Percentiles rank a stretch among this genome's conserved stretches.
Conservation (phyloP, 2,329 filamentous ascomycete species). For the Diaporthe citri region DNA sequence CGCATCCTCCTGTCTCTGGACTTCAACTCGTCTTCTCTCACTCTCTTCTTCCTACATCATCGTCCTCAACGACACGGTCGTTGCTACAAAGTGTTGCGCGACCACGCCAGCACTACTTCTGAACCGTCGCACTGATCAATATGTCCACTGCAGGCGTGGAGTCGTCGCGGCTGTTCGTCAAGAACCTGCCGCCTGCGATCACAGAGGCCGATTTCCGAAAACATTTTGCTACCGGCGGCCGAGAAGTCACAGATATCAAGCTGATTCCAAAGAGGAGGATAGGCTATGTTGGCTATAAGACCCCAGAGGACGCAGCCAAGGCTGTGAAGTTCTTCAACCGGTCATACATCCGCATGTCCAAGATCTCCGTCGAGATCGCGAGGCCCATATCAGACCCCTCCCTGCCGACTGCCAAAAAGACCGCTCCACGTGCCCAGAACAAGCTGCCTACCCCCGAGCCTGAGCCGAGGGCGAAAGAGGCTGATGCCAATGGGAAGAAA, state of each 20-base stretch:
- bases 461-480: constrained; percentile 40
- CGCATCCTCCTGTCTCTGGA: neutral
- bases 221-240: constrained; percentile 83
- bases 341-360: constrained; percentile 95
- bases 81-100: constrained; percentile 17
- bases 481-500: constrained; percentile 68
- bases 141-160: constrained; percentile 51
- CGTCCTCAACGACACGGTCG: constrained; percentile 8
- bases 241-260: constrained; percentile 90
- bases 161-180: constrained; percentile 81
- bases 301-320: constrained; percentile 80
- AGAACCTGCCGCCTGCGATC: constrained; percentile 87
- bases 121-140: neutral
- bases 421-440: constrained; percentile 20
- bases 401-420: constrained; percentile 46
- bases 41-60: neutral
- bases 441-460: constrained; percentile 39
- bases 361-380: constrained; percentile 89
- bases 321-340: constrained; percentile 97
- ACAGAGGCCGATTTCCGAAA: constrained; percentile 87
- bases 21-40: neutral
- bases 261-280: constrained; percentile 90
- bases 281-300: constrained; percentile 95
- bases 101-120: neutral
- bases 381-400: constrained; percentile 69